Conservation (phyloP, 2,329 filamentous ascomycete species). For the Venturiaceae sp. region DNA sequence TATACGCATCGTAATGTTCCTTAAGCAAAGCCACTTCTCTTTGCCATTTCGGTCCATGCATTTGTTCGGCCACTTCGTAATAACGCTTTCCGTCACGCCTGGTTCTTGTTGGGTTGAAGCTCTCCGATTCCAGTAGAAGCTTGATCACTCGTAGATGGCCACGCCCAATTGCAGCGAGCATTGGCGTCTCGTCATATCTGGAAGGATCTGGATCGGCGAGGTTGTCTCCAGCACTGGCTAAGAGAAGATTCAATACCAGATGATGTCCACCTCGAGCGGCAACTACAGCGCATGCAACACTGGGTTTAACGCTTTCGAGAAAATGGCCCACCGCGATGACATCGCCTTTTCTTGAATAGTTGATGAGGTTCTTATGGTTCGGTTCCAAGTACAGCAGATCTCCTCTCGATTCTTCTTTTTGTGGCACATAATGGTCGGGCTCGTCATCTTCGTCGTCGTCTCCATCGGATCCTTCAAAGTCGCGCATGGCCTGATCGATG, state of each 20-base stretch:
- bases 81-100: constrained; percentile 71
- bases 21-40: constrained; percentile 77
- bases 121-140: constrained; percentile 64
- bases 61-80: constrained; percentile 73
- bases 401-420: constrained; percentile 21
- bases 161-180: constrained; percentile 87
- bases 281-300: constrained; percentile 80
- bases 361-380: constrained; percentile 37
- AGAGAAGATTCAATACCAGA: constrained; percentile 66
- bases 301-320: constrained; percentile 45
- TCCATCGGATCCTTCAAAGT: constrained; percentile 27
- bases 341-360: constrained; percentile 38
- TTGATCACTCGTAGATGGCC: constrained; percentile 77
- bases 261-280: constrained; percentile 89
- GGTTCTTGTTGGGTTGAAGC: constrained; percentile 72
- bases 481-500: constrained; percentile 49
- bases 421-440: constrained; percentile 11
- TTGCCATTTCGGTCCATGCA: constrained; percentile 81
- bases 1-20: constrained; percentile 57
- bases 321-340: constrained; percentile 38
- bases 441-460: constrained; percentile 32
- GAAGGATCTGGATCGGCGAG: constrained; percentile 50
- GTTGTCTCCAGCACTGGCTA: constrained; percentile 29
- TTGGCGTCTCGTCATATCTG: constrained; percentile 81
- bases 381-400: constrained; percentile 39